Percentiles rank a stretch among this genome's conserved stretches.
phyloP scores from a whole-genome alignment of 768 basidiomycete species.

The Chlorophyllum brunneum region DNA sequence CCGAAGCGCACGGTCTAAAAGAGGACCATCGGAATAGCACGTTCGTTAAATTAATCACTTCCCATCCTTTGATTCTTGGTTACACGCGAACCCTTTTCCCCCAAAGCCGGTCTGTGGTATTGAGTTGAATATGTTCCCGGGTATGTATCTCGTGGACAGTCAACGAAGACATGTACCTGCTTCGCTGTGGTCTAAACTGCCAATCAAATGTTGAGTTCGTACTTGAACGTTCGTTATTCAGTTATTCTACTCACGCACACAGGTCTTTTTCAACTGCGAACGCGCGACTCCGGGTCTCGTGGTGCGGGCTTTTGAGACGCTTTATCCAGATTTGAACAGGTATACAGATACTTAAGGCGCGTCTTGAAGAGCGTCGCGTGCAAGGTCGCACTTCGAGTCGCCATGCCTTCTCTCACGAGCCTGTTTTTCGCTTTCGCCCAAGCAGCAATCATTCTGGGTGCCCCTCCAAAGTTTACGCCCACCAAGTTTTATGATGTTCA shows the following conservation, averaged over 20 bases:
- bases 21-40: no score
- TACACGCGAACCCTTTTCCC: no score
- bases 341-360: no score
- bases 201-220: no score
- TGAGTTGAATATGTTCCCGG: background rate
- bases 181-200: background rate
- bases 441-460: background rate
- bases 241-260: no score
- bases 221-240: constrained; percentile 7
- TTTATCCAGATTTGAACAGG: no score
- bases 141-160: background rate
- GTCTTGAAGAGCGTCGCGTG: no score
- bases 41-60: no score
- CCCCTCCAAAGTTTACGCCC: background rate
- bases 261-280: background rate
- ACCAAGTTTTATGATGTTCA: constrained; percentile 16
- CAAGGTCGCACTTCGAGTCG: no score
- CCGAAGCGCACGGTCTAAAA: no score
- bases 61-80: no score
- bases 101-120: background rate
- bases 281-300: background rate
- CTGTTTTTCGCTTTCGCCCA: constrained; percentile 2
- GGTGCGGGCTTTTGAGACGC: background rate
- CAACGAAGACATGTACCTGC: background rate
- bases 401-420: background rate